These are phyloP conservation scores for Dryadomyces sulphureus DNA, from an alignment of 2,329 filamentous ascomycete genomes.

Conservation along the genomic window DNA sequence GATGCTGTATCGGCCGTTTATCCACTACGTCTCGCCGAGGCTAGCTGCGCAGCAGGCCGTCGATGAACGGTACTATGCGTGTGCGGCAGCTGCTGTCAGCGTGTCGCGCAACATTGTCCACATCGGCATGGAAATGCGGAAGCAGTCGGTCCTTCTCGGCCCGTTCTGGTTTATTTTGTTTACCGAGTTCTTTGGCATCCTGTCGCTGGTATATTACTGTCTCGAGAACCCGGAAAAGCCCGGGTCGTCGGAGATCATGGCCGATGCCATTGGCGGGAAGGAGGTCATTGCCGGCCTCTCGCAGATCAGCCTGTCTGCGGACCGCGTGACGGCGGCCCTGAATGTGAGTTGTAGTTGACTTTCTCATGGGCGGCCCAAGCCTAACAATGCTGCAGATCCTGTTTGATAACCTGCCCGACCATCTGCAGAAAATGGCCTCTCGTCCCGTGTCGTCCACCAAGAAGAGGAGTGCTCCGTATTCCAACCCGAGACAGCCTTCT, in stretches of 20 bases:
- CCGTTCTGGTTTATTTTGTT: constrained; percentile 82
- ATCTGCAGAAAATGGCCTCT: constrained; percentile 38
- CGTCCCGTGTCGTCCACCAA: constrained; percentile 26
- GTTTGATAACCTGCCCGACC: constrained; percentile 71
- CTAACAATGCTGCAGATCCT: constrained; percentile 39
- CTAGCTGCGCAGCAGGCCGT: constrained; percentile 39
- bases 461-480: constrained; percentile 40
- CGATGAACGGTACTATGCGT: constrained; percentile 69
- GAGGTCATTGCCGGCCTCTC: constrained; percentile 69
- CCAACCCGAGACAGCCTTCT: constrained; percentile 17
- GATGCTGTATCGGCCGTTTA: constrained; percentile 67
- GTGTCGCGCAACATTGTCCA: constrained; percentile 29
- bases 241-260: constrained; percentile 64
- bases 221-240: constrained; percentile 65
- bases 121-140: constrained; percentile 7
- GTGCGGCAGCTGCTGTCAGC: constrained; percentile 45
- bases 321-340: constrained; percentile 66
- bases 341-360: constrained; percentile 37
- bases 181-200: constrained; percentile 67
- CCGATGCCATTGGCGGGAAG: constrained; percentile 72
- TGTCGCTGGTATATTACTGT: constrained; percentile 67
- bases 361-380: not conserved
- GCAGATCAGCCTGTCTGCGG: constrained; percentile 74
- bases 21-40: constrained; percentile 65
- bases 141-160: constrained; percentile 39